These are phyloP conservation scores for Helianthus tuberosus DNA, from an alignment of 129 eudicot genomes.

Conservation along the genomic window DNA sequence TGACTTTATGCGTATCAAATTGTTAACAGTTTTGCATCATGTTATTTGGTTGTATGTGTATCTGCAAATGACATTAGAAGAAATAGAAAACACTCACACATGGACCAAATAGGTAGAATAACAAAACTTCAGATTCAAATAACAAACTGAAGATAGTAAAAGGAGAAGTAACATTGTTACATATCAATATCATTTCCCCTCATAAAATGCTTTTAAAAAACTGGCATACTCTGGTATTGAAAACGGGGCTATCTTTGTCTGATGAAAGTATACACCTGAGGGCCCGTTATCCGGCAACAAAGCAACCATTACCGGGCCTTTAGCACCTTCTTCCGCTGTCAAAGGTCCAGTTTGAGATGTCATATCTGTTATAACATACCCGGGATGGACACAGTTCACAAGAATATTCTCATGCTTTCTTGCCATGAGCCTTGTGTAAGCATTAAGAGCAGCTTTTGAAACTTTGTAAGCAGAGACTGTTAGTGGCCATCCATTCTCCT, in stretches of 20 bases:
- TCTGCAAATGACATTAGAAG: not conserved
- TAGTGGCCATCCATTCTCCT: conserved; percentile 17
- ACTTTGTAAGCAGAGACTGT: not conserved
- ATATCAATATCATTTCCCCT: no score
- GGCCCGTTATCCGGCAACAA: conserved; percentile 16
- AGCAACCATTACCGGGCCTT: conserved; percentile 15
- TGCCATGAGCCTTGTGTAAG: conserved; percentile 14
- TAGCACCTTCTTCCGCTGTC: conserved; percentile 11
- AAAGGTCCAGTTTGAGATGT: not conserved
- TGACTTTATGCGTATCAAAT: not conserved
- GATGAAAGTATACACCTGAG: not conserved
- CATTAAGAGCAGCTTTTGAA: conserved; percentile 11
- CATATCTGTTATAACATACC: not conserved
- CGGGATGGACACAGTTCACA: not conserved
- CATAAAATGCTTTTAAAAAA: not conserved
- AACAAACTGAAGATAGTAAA: not conserved
- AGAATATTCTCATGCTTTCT: not conserved
- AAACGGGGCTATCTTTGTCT: not conserved
- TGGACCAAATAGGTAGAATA: not conserved
- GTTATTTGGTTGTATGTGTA: not conserved
- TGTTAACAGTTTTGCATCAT: not conserved
- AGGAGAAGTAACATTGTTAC: not conserved
- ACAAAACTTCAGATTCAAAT: not conserved
- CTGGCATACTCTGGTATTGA: not conserved
- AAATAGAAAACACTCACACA: not conserved